Percentiles rank a stretch among this genome's conserved stretches.
These are phyloP conservation scores for Pythium scleroteichum DNA, from an alignment of 352 stramenopile species.

Conservation along the genomic window DNA sequence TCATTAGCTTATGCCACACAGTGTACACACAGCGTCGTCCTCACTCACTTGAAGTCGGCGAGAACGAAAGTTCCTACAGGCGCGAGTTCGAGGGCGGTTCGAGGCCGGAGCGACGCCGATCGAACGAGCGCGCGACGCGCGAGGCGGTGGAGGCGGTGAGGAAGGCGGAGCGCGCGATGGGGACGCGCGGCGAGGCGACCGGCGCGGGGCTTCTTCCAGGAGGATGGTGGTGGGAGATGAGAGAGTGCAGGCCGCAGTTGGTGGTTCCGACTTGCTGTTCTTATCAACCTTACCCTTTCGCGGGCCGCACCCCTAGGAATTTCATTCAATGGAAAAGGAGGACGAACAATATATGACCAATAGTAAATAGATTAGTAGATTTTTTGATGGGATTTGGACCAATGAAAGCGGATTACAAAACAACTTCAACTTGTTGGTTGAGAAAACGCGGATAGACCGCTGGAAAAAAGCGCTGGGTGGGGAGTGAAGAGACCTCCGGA, in stretches of 20 bases:
- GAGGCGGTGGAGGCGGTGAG: not conserved
- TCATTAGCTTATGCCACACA: slow-evolving; percentile 7
- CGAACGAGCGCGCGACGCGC: not conserved
- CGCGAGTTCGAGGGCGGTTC: too few species aligned
- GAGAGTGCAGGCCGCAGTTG: slow-evolving; percentile 16
- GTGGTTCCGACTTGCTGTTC: slow-evolving; percentile 34
- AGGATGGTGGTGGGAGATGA: slow-evolving; percentile 16
- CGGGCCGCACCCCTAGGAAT: slow-evolving; percentile 2
- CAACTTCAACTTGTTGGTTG: slow-evolving; percentile 49
- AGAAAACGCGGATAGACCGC: slow-evolving; percentile 10
- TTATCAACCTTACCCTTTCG: slow-evolving; percentile 26
- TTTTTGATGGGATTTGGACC: slow-evolving; percentile 21
- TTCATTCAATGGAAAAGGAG: slow-evolving; percentile 35
- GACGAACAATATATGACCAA: slow-evolving; percentile 19
- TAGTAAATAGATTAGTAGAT: not conserved
- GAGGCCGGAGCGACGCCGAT: not conserved
- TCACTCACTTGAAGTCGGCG: slow-evolving; percentile 37
- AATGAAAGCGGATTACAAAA: slow-evolving; percentile 16
- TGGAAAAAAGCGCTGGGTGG: not conserved
- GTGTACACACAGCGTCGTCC: too few species aligned
- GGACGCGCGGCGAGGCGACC: not conserved
- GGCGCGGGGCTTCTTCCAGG: not conserved
- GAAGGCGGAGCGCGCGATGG: slow-evolving; percentile 7
- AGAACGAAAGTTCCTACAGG: slow-evolving; percentile 50
- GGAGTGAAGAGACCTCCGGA: not conserved